These are phyloP conservation scores for Carex pumila DNA, from an alignment of 176 grass and related monocot species.

Conservation along the genomic window DNA sequence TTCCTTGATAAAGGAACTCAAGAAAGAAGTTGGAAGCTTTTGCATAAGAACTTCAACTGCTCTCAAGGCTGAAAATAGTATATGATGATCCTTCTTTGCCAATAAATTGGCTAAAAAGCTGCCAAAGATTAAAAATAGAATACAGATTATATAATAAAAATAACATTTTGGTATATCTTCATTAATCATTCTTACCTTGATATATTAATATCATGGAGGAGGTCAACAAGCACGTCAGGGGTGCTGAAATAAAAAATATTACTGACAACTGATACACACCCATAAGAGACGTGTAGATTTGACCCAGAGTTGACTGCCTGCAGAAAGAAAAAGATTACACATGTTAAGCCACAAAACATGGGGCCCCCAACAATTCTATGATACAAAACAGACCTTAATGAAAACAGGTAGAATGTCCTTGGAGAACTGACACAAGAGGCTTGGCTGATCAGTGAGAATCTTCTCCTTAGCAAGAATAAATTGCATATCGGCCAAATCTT, in stretches of 20 bases:
- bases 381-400: constrained; percentile 75
- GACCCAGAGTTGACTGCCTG: constrained; percentile 89
- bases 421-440: constrained; percentile 71
- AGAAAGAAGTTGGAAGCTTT: constrained; percentile 89
- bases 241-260: constrained; percentile 93
- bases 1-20: constrained; percentile 94
- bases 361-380: constrained; percentile 2
- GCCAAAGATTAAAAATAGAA: constrained; percentile 38
- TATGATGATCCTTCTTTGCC: constrained; percentile 80
- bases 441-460: constrained; percentile 69
- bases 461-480: constrained; percentile 71
- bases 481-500: constrained; percentile 49
- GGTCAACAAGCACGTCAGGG: constrained; percentile 71
- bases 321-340: constrained; percentile 27
- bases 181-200: constrained; percentile 52
- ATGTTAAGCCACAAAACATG: constrained; percentile 19
- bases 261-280: constrained; percentile 71
- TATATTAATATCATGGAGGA: constrained; percentile 77
- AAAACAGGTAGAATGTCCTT: constrained; percentile 78
- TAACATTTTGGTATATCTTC: not conserved
- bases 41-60: constrained; percentile 95
- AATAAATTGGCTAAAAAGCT: constrained; percentile 97
- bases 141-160: constrained; percentile 13
- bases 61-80: constrained; percentile 64
- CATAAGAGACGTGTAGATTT: constrained; percentile 74